Conservation (phyloP, 1,284 basidiomycete species). For the Trichosporon sp. region DNA sequence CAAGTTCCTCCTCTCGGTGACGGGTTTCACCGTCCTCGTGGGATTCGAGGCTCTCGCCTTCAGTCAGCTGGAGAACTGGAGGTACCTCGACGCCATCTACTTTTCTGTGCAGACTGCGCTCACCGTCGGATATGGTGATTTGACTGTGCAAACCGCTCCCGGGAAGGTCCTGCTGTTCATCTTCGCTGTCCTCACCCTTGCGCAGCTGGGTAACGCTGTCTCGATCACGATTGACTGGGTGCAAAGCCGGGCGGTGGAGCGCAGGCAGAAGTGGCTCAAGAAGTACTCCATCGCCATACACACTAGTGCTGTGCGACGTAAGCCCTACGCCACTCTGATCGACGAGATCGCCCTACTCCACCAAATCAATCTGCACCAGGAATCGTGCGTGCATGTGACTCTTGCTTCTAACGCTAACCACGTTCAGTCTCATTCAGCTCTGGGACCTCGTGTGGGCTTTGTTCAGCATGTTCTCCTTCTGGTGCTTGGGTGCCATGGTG, state of each 20-base stretch:
- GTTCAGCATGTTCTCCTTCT: constrained; percentile 41
- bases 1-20: constrained; percentile 49
- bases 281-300: constrained; percentile 39
- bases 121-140: constrained; percentile 48
- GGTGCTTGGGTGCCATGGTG: constrained; percentile 43
- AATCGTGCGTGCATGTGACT: constrained; percentile 27
- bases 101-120: constrained; percentile 30
- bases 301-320: constrained; percentile 24
- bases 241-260: constrained; percentile 25
- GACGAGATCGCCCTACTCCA: constrained; percentile 47
- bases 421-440: constrained; percentile 38
- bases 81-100: constrained; percentile 40
- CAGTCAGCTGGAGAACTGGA: constrained; percentile 40
- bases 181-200: constrained; percentile 47
- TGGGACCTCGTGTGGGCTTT: constrained; percentile 44
- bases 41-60: constrained; percentile 41
- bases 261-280: constrained; percentile 41
- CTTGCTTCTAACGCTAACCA: not conserved
- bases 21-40: constrained; percentile 43
- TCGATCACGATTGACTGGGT: constrained; percentile 46
- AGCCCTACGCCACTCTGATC: constrained; percentile 35
- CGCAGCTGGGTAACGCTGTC: constrained; percentile 48
- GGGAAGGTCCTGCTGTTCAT: constrained; percentile 47
- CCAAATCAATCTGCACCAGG: constrained; percentile 40
- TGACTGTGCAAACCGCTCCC: constrained; percentile 27